phyloP scores from a whole-genome alignment of 306 rosid species.

The Senna siamea region DNA sequence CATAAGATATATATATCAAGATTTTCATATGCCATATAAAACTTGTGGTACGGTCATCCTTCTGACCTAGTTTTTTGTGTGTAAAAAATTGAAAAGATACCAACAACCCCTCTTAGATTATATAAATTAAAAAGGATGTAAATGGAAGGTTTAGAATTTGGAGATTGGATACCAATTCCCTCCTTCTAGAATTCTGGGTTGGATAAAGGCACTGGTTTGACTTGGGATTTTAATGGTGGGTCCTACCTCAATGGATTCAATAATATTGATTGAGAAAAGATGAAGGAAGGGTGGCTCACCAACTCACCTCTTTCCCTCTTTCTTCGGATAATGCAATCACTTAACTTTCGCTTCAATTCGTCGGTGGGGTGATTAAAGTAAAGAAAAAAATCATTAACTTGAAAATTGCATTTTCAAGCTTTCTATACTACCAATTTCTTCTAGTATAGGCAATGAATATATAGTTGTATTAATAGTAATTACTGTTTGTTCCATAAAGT shows the following conservation, averaged over 20 bases:
- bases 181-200: slow-evolving; percentile 15
- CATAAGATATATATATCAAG: no score
- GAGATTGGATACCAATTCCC: slow-evolving; percentile 27
- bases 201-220: slow-evolving; percentile 35
- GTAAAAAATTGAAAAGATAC: slow-evolving; percentile 4
- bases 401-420: no score
- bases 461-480: no score
- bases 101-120: slow-evolving; percentile 40
- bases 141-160: slow-evolving; percentile 25
- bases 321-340: slow-evolving; percentile 13
- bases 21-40: not conserved
- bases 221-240: slow-evolving; percentile 23
- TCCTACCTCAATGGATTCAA: not conserved
- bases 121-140: not conserved
- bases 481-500: no score
- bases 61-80: slow-evolving; percentile 32
- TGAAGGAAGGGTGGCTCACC: slow-evolving; percentile 77
- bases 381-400: no score
- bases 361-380: no score
- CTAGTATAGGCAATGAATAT: no score
- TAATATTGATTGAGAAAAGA: no score
- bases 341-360: no score
- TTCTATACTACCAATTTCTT: no score
- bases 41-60: slow-evolving; percentile 18
- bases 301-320: slow-evolving; percentile 49